Evolutionary conservation across 257 asterid genomes (phyloP), one percentile per base, ranked within the genome.

Genomic region (Penstemon newberryi): DNA sequence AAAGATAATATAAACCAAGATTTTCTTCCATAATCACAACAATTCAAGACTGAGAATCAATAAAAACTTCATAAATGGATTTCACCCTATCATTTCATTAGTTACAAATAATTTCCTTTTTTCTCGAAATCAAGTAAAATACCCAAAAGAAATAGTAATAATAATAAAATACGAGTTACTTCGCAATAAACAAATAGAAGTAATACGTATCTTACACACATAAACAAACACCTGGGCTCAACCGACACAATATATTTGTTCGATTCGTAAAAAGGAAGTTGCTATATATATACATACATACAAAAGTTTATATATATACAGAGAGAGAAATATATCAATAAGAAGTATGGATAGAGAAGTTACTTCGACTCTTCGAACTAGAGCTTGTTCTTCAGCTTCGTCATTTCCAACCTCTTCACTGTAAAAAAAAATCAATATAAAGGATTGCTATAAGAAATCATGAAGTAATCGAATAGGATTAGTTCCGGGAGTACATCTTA

Each of bases 311-410:
- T 50, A 51, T 55, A n/a, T 7, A 38, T 36, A 73, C 33, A 60
- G 42, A 68, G 52, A 56, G 6, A 33, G 40, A 37, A 25, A 25
- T 25, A 25, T 25, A 25, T 25, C 33, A 25, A 25, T 1, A 25
- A 25, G 33, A 25, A 25, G 33, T 25, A 25, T 25, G 33, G 53
- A 45, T 15, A 7, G 57, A 9, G 41, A 41, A 10, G 4, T 67
- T 82, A 89, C 96, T 2, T 75, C 39, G 53, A 73, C 75, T 74
- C 52, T 74, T 63, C 79, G 85, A 56, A 67, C 61, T 55, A 84
- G 80, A 63, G 70, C 63, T 67, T 68, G 73, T 55, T 71, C 63
- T 43, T 67, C 65, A 8, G 72, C 57, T 8, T 72, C 75, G 18
- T 12, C 78, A 58, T 43, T 78, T 36, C 46, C 84, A 13, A 47